Evolutionary conservation across 495 filamentous ascomycete genomes (phyloP), one percentile per base, ranked within the genome.

Genomic region (Penicillium crystallinum): DNA sequence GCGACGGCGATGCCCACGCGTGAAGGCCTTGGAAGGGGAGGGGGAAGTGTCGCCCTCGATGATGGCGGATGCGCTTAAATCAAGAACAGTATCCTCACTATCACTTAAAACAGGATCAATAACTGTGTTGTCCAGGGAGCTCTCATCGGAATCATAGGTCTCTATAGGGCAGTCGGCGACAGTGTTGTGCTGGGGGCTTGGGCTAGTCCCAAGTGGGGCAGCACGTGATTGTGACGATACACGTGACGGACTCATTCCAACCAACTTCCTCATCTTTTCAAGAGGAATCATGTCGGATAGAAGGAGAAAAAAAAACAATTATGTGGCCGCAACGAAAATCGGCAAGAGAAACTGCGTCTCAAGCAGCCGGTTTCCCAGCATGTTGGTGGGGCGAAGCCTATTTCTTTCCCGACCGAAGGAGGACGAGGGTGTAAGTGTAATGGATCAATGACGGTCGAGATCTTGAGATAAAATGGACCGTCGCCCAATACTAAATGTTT

Each of bases 1-100:
- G 57, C 72, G 72, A 65, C 72, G 72, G 55, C 72, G 72, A 54
- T 75, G 72, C 61, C 72, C 70, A 68, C 70, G 72, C 40, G 71
- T 62, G 53, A 65, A 74, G 46, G 66, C 63, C 64, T 69, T 69
- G 63, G 69, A 63, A 65, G 61, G 42, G 63, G 64, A 61, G 49
- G 67, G 42, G 52, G 64, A 47, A 48, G 56, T 59, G 47, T 59
- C 59, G 47, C 58, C 61, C 63, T 66, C 68, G 66, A 71, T 72
- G 60, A 56, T 74, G 69, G 63, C 67, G 66, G 67, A 49, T 61
- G 43, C 46, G 38, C 29, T 42, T 29, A 17, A 27, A 12, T 18
- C 48, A 41, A 36, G 14, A 15, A 48, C 46, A 38, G 46, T 48
- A 17, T 27, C 21, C 14, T 37, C 46, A 29, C 46, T 38, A 37